phyloP scores from a whole-genome alignment of 495 filamentous ascomycete species.

The Aspergillus diversus region DNA sequence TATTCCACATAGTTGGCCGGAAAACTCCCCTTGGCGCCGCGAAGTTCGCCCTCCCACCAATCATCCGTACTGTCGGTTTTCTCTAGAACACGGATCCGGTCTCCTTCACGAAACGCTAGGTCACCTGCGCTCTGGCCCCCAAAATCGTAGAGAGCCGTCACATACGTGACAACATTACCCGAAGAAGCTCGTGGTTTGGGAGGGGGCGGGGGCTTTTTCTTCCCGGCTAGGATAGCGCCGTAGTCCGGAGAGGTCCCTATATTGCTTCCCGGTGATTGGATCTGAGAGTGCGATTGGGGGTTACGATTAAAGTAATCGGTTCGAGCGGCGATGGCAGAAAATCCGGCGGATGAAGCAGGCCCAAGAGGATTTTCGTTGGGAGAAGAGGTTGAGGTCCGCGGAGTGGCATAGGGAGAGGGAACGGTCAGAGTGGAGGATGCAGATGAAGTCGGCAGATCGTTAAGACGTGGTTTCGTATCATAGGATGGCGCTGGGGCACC shows the following conservation, averaged over 20 bases:
- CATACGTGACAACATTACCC: slow-evolving; percentile 54
- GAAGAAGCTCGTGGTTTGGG: slow-evolving; percentile 47
- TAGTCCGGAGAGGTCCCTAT: slow-evolving; percentile 30
- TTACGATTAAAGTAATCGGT: slow-evolving; percentile 57
- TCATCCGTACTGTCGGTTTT: slow-evolving; percentile 87
- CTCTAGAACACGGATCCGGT: slow-evolving; percentile 80
- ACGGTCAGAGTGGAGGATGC: slow-evolving; percentile 19
- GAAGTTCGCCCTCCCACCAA: slow-evolving; percentile 93
- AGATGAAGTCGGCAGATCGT: slow-evolving; percentile 19
- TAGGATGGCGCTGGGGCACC: slow-evolving; percentile 23
- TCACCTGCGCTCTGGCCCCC: slow-evolving; percentile 73
- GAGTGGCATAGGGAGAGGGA: slow-evolving; percentile 17
- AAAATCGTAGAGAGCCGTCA: slow-evolving; percentile 83
- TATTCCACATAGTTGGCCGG: slow-evolving; percentile 82
- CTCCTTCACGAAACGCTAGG: slow-evolving; percentile 80
- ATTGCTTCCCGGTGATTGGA: slow-evolving; percentile 29
- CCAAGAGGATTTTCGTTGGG: slow-evolving; percentile 10
- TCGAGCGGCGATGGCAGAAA: slow-evolving; percentile 31
- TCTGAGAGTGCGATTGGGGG: slow-evolving; percentile 40
- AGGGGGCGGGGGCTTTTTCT: slow-evolving; percentile 70
- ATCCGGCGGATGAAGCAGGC: neutral
- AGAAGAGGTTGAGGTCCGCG: slow-evolving; percentile 17
- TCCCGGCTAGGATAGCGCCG: slow-evolving; percentile 34
- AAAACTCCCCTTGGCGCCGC: slow-evolving; percentile 75
- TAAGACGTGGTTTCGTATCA: slow-evolving; percentile 28